phyloP scores from a whole-genome alignment of 805 yeast species.

The Wickerhamiella spandovensis region DNA sequence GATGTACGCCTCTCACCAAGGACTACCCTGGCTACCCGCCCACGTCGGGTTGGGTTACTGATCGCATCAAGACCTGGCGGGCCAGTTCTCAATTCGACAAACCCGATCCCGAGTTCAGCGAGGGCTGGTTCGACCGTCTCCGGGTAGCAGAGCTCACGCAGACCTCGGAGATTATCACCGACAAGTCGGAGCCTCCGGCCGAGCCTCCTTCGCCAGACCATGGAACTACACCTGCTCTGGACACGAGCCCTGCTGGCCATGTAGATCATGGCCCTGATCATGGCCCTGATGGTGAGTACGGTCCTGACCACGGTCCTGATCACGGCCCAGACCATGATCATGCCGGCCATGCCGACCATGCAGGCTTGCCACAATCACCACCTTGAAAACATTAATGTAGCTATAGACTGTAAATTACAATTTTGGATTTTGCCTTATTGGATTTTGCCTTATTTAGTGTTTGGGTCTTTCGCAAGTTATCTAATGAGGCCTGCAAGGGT shows the following conservation, averaged over 20 bases:
- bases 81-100: slow-evolving; percentile 12
- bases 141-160: slow-evolving; percentile 6
- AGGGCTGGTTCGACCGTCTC: slow-evolving; percentile 17
- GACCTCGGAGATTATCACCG: background rate
- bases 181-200: background rate
- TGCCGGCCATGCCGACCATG: too few relatives aligned
- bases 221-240: background rate
- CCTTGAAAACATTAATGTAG: too few relatives aligned
- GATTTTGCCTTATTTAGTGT: background rate
- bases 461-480: too few relatives aligned
- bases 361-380: too few relatives aligned
- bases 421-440: too few relatives aligned
- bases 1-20: slow-evolving; percentile 5
- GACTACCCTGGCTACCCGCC: slow-evolving; percentile 4
- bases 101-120: slow-evolving; percentile 2
- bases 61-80: slow-evolving; percentile 22
- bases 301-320: too few relatives aligned
- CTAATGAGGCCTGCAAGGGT: slow-evolving; percentile 2
- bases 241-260: background rate
- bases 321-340: too few relatives aligned
- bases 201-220: too few relatives aligned
- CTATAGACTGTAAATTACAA: background rate
- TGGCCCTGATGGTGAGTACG: too few relatives aligned
- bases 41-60: slow-evolving; percentile 23
- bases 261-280: too few relatives aligned